These are phyloP conservation scores for Xanthoconium separans DNA, from an alignment of 1,284 basidiomycete genomes.

Conservation along the genomic window DNA sequence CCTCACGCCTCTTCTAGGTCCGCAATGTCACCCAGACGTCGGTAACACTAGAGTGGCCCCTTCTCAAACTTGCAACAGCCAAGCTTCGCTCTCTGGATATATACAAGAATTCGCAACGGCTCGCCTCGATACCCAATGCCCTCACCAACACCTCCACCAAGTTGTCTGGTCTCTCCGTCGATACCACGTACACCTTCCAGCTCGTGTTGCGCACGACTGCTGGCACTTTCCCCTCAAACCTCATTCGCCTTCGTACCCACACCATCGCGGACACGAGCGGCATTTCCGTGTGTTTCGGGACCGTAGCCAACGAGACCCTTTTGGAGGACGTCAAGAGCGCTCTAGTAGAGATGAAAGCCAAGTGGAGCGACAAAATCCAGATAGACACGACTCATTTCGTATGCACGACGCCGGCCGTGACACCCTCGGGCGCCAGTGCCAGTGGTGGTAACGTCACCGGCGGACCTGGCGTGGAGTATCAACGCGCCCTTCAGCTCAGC, in stretches of 20 bases:
- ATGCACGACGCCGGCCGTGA: constrained; percentile 81
- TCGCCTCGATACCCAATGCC: constrained; percentile 83
- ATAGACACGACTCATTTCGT: constrained; percentile 98
- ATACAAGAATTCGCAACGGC: constrained; percentile 85
- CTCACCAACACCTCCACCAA: constrained; percentile 85
- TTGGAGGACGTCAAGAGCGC: constrained; percentile 79
- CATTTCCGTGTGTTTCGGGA: constrained; percentile 90
- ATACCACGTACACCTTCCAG: constrained; percentile 91
- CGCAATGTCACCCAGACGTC: constrained; percentile 94
- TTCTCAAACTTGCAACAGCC: constrained; percentile 80
- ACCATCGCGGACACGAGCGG: constrained; percentile 93
- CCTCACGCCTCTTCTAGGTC: constrained; percentile 47
- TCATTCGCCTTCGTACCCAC: constrained; percentile 83
- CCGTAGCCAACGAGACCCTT: constrained; percentile 72
- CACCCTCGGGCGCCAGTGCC: constrained; percentile 58
- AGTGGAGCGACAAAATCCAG: constrained; percentile 87
- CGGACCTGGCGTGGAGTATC: constrained; percentile 82
- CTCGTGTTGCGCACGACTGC: constrained; percentile 88
- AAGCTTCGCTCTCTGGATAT: constrained; percentile 87
- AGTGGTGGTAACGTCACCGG: constrained; percentile 41
- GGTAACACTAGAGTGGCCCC: constrained; percentile 90
- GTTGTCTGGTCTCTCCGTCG: constrained; percentile 83
- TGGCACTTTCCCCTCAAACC: constrained; percentile 83
- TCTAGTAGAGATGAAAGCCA: constrained; percentile 79
- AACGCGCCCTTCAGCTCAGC: constrained; percentile 85